Base-by-base conservation (phyloP, 73 alveolate genomes). In the Stentor roeselii region DNA sequence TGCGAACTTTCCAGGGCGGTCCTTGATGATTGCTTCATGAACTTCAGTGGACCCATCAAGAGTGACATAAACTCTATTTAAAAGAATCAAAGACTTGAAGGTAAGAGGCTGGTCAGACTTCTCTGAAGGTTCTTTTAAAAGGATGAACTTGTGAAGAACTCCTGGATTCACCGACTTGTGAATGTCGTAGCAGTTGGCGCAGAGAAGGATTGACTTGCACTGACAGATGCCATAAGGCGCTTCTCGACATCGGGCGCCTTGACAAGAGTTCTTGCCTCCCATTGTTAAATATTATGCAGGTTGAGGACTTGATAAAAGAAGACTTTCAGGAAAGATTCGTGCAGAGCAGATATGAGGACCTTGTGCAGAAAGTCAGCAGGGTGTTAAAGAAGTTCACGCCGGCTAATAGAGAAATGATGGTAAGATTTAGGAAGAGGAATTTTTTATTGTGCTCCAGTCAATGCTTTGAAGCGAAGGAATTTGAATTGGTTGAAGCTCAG, bases 21-120 rank as follows among this genome's bases (percentile, higher is more conserved):
- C 27, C n/a, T 21, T 32, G n/a, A 67, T 40, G 15, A 21, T 67
- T 30, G 41, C 80, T 67, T 67, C 80, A 67, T 21, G 37, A 67
- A 67, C 80, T 67, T 67, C 80, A 30, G 80, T 67, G 37, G 80
- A 67, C 41, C 80, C 80, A 27, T 67, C 80, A 27, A 40, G 80
- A 30, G 80, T 27, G 21, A 15, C 42, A 67, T 67, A 67, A 34
- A 67, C 34, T 21, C 37, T n/a, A 27, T 32, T 67, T 32, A 32
- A 11, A 21, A 67, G 34, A 40, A 67, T 32, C 2, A 67, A 34
- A 67, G 80, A 67, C 41, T 32, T 67, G 50, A 27, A 21, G 34
- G 80, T 21, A 30, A 67, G 21, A 1, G 80, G 80, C n/a, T 21
- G 41, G 21, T 67, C 80, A 30, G 37, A 27, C 1, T 67, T 67